Evolutionary conservation across 805 yeast species (phyloP), one percentile per base, ranked within the genome.

Genomic region (Pichia phayaonensis): DNA sequence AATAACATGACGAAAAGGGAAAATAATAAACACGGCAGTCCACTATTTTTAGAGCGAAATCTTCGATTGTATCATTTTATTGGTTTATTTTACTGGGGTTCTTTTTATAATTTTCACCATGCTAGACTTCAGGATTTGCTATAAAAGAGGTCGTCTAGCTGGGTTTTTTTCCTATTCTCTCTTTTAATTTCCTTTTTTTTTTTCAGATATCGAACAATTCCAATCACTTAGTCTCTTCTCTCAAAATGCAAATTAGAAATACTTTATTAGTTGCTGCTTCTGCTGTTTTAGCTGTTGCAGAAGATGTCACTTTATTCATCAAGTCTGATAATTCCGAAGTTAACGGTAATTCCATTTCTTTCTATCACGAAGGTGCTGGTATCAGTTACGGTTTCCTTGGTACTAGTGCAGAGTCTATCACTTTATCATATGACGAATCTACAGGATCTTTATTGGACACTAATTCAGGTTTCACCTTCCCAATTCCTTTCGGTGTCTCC

Each of bases 351-450:
- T n/a, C 47, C 11, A 34, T 54, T 20, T 67, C 64, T 44, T 56
- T 71, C 47, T 52, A 60, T 45, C 80, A 74, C 54, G 77, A 72
- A 62, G 79, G 79, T 59, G 80, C 80, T 48, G 79, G 71, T 53
- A 60, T 73, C 51, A 67, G 71, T 64, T 75, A 72, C 59, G 57
- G 67, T 31, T 67, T 71, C 62, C 22, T 54, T 3, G 52, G 46
- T 40, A 40, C 54, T 24, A 20, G 43, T 27, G 45, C 45, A 4
- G 11, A 42, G 12, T 44, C 52, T 38, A 22, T 23, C 16, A 11
- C 41, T 2, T 45, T 55, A 15, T 21, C n/a, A 8, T 57, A 67
- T 29, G 49, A 57, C 47, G 63, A 60, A 46, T 29, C 53, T n/a
- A 52, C 57, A 13, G 21, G 34, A 20, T 10, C 44, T 2, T 44